Evolutionary conservation across 176 grass and related monocot genomes (phyloP).

Genomic region (Hordeum marinum): DNA sequence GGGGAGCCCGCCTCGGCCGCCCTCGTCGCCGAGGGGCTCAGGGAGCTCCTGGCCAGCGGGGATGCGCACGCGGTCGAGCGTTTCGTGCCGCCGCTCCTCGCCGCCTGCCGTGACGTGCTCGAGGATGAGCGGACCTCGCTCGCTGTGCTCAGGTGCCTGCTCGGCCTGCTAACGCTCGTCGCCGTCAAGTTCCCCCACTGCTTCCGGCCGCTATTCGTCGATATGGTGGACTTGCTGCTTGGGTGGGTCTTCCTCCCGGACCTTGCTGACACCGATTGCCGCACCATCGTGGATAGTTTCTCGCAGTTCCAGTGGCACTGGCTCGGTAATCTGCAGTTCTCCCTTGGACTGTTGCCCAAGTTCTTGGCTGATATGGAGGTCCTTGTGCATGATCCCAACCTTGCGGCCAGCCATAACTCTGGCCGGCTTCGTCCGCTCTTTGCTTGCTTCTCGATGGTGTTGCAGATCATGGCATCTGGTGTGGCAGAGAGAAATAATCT

Average conservation of each 20-base stretch:
- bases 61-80: slow-evolving; percentile 57
- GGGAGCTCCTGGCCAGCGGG: slow-evolving; percentile 61
- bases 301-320: slow-evolving; percentile 88
- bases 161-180: slow-evolving; percentile 69
- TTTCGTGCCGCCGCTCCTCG: slow-evolving; percentile 70
- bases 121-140: slow-evolving; percentile 92
- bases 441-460: slow-evolving; percentile 86
- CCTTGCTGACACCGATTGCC: slow-evolving; percentile 64
- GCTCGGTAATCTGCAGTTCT: slow-evolving; percentile 83
- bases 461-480: slow-evolving; percentile 77
- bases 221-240: slow-evolving; percentile 83
- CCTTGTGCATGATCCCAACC: slow-evolving; percentile 55
- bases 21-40: slow-evolving; percentile 70
- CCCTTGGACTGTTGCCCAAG: slow-evolving; percentile 73
- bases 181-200: slow-evolving; percentile 73
- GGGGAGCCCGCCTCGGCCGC: slow-evolving; percentile 41
- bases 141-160: slow-evolving; percentile 65
- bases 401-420: slow-evolving; percentile 47
- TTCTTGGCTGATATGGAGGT: slow-evolving; percentile 96
- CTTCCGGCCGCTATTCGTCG: slow-evolving; percentile 82
- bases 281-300: slow-evolving; percentile 87
- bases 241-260: slow-evolving; percentile 85
- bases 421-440: slow-evolving; percentile 63
- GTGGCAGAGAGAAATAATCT: slow-evolving; percentile 52
- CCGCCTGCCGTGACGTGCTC: slow-evolving; percentile 72